Evolutionary conservation across 441 rosid genomes (phyloP).

Genomic region (Corymbia calophylla): DNA sequence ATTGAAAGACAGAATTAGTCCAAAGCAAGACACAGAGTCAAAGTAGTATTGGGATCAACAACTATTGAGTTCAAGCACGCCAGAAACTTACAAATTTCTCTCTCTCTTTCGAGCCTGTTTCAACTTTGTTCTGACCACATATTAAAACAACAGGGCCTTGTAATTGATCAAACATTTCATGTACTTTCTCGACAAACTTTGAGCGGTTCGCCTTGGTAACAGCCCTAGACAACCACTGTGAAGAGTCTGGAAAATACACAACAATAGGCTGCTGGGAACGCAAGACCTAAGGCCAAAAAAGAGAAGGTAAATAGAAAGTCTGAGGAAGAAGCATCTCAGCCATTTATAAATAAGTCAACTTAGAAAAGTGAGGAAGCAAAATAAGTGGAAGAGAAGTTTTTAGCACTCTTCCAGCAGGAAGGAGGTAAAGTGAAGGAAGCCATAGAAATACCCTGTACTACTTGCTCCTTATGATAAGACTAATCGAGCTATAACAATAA

Average conservation of each 20-base stretch:
- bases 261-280: slow-evolving; percentile 64
- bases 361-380: neutral
- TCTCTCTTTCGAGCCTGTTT: slow-evolving; percentile 69
- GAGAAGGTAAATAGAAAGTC: neutral
- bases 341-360: neutral
- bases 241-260: slow-evolving; percentile 86
- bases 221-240: slow-evolving; percentile 91
- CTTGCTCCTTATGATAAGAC: neutral
- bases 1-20: neutral
- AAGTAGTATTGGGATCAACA: neutral
- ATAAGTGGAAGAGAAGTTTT: neutral
- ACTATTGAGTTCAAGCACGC: neutral
- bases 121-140: slow-evolving; percentile 87
- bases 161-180: slow-evolving; percentile 62
- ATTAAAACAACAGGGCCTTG: slow-evolving; percentile 83
- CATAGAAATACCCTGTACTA: neutral
- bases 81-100: slow-evolving; percentile 65
- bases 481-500: neutral
- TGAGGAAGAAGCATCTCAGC: neutral
- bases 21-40: neutral
- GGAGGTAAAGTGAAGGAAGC: neutral
- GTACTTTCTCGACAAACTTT: slow-evolving; percentile 62
- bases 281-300: slow-evolving; percentile 59
- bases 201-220: slow-evolving; percentile 62
- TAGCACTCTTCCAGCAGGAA: neutral